These are phyloP conservation scores for Talaromyces sp. DNA, from an alignment of 2,329 filamentous ascomycete genomes.

Conservation along the genomic window DNA sequence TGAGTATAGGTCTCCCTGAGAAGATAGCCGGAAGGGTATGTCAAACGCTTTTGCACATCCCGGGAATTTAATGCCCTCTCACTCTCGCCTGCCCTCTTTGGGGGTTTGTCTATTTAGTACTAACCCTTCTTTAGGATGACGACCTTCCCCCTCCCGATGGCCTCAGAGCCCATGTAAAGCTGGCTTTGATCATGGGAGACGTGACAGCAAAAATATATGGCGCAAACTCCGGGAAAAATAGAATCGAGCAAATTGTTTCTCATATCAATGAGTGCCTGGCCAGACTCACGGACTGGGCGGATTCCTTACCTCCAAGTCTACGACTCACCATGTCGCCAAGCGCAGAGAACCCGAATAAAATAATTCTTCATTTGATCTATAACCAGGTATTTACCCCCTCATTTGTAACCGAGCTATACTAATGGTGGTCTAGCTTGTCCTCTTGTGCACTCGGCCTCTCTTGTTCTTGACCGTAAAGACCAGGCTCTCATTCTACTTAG, in stretches of 20 bases:
- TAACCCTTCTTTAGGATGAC: not conserved
- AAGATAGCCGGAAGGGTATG: conserved; percentile 22
- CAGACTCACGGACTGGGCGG: conserved; percentile 42
- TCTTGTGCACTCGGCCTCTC: conserved; percentile 46
- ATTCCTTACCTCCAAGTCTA: conserved; percentile 35
- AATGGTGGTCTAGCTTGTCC: conserved; percentile 36
- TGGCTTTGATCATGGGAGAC: conserved; percentile 46
- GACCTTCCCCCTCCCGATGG: conserved; percentile 43
- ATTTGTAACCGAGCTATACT: not conserved
- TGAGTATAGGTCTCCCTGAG: conserved; percentile 40
- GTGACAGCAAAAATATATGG: conserved; percentile 48
- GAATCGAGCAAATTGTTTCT: conserved; percentile 21
- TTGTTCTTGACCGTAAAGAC: conserved; percentile 48
- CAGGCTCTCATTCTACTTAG: conserved; percentile 40
- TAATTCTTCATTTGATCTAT: conserved; percentile 47
- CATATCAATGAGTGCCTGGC: conserved; percentile 39
- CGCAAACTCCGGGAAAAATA: conserved; percentile 29
- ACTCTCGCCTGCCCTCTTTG: not conserved
- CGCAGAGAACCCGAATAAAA: conserved; percentile 15
- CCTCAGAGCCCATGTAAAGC: conserved; percentile 44
- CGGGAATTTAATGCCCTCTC: not conserved
- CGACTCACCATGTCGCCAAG: conserved; percentile 25
- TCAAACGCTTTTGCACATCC: too few species aligned
- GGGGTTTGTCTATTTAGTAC: not conserved
- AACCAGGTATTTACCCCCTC: conserved; percentile 33